These are phyloP conservation scores for Ogataea kodamae DNA, from an alignment of 805 yeast species.

Conservation along the genomic window DNA sequence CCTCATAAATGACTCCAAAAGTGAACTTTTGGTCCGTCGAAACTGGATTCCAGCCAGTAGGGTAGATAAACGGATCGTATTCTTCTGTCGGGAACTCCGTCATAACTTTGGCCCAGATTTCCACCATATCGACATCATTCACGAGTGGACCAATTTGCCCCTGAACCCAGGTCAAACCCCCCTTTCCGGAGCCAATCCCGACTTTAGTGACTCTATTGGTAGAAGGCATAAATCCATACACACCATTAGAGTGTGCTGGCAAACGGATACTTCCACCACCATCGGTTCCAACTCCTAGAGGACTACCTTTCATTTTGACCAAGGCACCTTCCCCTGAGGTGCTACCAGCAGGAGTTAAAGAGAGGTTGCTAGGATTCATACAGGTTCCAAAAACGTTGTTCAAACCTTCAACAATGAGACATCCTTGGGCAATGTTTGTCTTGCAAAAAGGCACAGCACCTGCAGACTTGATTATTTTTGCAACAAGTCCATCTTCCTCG, in stretches of 20 bases:
- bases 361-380: constrained; percentile 46
- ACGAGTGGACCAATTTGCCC: constrained; percentile 38
- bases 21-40: constrained; percentile 31
- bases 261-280: constrained; percentile 60
- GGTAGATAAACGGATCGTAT: constrained; percentile 50
- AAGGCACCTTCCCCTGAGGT: constrained; percentile 62
- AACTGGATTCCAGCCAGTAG: constrained; percentile 42
- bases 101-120: constrained; percentile 42
- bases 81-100: constrained; percentile 50
- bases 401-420: constrained; percentile 54
- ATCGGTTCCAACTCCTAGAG: constrained; percentile 58
- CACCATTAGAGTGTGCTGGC: constrained; percentile 54
- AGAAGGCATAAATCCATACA: constrained; percentile 53
- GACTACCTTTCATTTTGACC: constrained; percentile 50
- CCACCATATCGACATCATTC: constrained; percentile 46
- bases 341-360: constrained; percentile 56
- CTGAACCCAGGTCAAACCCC: constrained; percentile 50
- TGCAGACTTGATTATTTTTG: constrained; percentile 10
- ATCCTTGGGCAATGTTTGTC: constrained; percentile 50
- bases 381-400: constrained; percentile 50
- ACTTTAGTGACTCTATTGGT: constrained; percentile 32
- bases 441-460: constrained; percentile 44
- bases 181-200: constrained; percentile 34
- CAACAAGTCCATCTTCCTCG: constrained; percentile 21
- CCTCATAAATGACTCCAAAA: constrained; percentile 42